A percentile compares a stretch with the other conserved stretches of the same genome.
Evolutionary conservation across 192 early-diverging fungal genomes (phyloP).

Genomic region (Dispira simplex): DNA sequence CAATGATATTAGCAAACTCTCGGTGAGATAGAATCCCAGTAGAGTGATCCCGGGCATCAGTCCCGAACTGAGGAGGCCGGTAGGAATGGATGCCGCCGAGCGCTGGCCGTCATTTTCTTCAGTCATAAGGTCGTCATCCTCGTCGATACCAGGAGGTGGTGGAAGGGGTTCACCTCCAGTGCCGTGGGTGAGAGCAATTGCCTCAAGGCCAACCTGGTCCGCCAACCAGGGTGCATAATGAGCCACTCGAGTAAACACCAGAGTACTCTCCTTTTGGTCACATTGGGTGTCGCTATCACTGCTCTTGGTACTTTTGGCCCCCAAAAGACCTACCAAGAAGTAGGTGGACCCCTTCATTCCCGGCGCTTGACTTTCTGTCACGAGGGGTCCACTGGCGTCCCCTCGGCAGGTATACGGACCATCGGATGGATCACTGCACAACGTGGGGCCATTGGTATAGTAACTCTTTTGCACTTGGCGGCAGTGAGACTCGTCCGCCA

Average conservation of each 20-base stretch:
- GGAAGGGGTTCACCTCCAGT: slow-evolving; percentile 5
- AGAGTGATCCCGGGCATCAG: too few species aligned
- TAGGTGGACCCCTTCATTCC: too few species aligned
- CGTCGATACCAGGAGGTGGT: not conserved
- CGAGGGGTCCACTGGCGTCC: slow-evolving; percentile 2
- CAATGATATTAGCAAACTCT: too few species aligned
- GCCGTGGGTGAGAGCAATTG: not conserved
- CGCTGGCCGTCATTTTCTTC: not conserved
- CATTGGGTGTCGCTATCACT: not conserved
- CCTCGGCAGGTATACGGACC: not conserved
- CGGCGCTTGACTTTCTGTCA: too few species aligned
- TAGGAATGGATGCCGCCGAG: not conserved
- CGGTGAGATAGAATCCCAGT: too few species aligned
- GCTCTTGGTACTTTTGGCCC: not conserved
- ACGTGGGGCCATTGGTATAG: slow-evolving; percentile 9
- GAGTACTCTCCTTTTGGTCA: not conserved
- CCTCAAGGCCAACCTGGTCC: not conserved
- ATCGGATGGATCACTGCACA: not conserved
- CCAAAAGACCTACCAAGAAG: not conserved
- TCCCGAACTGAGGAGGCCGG: not conserved
- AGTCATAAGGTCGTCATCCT: not conserved
- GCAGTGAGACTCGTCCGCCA: not conserved
- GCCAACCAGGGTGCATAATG: slow-evolving; percentile 11
- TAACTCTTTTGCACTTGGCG: not conserved
- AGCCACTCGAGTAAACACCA: slow-evolving; percentile 9